phyloP scores from a whole-genome alignment of 805 yeast species.

The Ogataea nakhonphanomensis region DNA sequence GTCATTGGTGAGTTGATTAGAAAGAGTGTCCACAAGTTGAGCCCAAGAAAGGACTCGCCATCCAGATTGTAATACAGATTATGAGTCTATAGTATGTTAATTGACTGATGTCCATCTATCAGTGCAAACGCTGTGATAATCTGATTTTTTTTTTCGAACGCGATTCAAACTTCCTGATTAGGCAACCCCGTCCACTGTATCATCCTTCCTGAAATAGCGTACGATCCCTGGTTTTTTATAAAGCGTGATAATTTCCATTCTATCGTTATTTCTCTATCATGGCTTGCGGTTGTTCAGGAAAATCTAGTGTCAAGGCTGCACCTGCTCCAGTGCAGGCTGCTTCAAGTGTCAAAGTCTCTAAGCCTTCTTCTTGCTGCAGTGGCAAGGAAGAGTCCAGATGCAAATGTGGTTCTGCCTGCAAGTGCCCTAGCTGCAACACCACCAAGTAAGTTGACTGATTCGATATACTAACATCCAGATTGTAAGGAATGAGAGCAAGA shows the following conservation, averaged over 20 bases:
- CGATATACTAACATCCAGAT: conserved; percentile 1
- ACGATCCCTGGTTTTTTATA: conserved; percentile 1
- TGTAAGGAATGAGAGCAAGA: not conserved
- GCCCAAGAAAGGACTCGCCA: conserved; percentile 40
- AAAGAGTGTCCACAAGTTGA: conserved; percentile 53
- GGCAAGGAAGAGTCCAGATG: conserved; percentile 27
- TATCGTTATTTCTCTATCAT: conserved; percentile 11
- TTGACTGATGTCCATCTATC: not conserved
- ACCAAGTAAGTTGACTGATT: conserved; percentile 26
- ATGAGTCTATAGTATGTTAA: not conserved
- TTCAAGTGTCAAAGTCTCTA: conserved; percentile 1
- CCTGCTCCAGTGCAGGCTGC: not conserved
- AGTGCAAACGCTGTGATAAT: not conserved
- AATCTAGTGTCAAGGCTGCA: conserved; percentile 1
- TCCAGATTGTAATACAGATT: conserved; percentile 22
- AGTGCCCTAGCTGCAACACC: conserved; percentile 36
- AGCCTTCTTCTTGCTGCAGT: conserved; percentile 25
- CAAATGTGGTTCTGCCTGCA: conserved; percentile 35
- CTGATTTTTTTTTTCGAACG: not conserved
- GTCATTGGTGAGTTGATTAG: conserved; percentile 66
- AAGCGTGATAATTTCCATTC: not conserved
- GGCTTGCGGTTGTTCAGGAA: conserved; percentile 26
- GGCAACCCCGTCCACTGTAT: conserved; percentile 11
- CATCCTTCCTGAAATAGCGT: conserved; percentile 12
- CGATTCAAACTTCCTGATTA: conserved; percentile 9